Evolutionary conservation across 2,329 filamentous ascomycete species (phyloP), one percentile per base, ranked within the genome.

Genomic region (Diplodia seriata): DNA sequence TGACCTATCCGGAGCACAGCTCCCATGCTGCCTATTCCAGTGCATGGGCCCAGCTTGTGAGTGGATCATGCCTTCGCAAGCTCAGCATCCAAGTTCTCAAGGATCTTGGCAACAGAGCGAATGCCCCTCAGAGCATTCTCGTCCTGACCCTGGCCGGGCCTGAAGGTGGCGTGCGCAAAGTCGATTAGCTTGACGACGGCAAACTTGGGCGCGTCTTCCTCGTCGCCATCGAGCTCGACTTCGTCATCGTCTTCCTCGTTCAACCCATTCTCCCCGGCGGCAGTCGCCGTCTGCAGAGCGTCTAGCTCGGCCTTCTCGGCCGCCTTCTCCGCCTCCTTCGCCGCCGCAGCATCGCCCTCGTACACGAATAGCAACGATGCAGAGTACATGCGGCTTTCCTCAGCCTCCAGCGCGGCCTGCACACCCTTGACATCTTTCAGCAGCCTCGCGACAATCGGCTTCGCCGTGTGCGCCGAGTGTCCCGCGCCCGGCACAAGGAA

Each of bases 151-250:
- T 90, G 81, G 1, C 93, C 92, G 0, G 92, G 91, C 1, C 88
- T 90, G 89, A 91, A 98, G 61, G 84, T 81, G 12, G 95, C 95
- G 79, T 99, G 95, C 1, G 95, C 95, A 84, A 99, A 99, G 78
- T 99, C 95, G 73, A 99, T 99, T 70, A 99, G 85, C 76, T 94
- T 95, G 61, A 97, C 84, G 14, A 88, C 86, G 74, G 90, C 92
- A 53, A 97, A 87, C 73, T 89, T 89, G 0, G 90, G 83, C 55
- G 84, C 81, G 2, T 88, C 85, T 1, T 89, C 85, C 0, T 87
- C 85, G 1, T 82, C 83, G 0, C 84, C 82, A 1, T 83, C 82
- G 15, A 76, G 64, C 50, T 72, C 73, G 38, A 76, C 75, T 69
- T 82, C 82, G 1, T 85, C 79, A 11, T 82, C 82, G n/a, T 81